Base-by-base conservation (phyloP, 306 rosid genomes). In the Cucumis hystrix region DNA sequence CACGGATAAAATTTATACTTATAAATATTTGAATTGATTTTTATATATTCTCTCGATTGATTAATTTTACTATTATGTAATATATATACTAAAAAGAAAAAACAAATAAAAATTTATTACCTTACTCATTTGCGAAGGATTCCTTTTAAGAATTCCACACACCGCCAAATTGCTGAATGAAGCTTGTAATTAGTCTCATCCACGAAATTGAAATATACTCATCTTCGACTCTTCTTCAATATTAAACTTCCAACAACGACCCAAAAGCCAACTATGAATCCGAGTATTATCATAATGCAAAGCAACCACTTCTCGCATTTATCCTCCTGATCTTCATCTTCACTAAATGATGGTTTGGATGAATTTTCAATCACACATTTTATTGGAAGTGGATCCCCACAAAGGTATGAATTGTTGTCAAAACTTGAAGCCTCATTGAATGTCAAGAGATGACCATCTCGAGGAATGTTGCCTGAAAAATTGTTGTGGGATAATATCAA, bases 291-390 rank as follows among this genome's bases (percentile, higher is more conserved):
- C 16, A n/a, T 37, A 7, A 66, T 37, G 62, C 54, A 64, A 23
- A 80, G 61, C 43, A 62, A 62, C 68, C 56, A 33, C 59, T 63
- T 56, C 40, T 79, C 78, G 11, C 37, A 55, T 47, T 64, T 45
- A 75, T 25, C 59, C 1, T 80, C 79, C 13, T 80, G 30, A 28
- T 28, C 65, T 11, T 17, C 57, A 35, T 33, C 56, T 11, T 80
- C 6, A 9, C n/a, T 28, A 10, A 9, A 37, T 9, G 52, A 23
- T 7, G 20, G 39, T 4, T 67, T 30, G 8, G 0, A n/a, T 8
- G 65, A 0, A 33, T 16, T 63, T 13, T 33, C 21, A 35, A 2
- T 1, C 3, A 0, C n/a, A 17, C 69, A 63, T 15, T 63, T 63
- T 5, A 14, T 4, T 33, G 21, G 69, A 7, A 63, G 69, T 3